Evolutionary conservation across 163 green algal species (phyloP).

Genomic region (Volvox carteri): DNA sequence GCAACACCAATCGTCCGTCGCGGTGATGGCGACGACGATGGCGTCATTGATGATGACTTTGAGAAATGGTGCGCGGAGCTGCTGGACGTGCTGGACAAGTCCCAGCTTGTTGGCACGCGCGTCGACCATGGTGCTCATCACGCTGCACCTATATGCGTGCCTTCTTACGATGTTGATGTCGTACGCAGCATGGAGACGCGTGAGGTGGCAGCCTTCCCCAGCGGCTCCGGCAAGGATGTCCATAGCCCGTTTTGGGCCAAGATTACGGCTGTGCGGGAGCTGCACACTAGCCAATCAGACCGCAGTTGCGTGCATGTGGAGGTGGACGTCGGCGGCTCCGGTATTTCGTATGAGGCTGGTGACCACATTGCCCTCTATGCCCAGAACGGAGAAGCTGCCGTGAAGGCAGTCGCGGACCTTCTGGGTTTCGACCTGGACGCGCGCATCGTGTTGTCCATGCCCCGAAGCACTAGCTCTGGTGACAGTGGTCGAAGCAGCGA

Average conservation of each 20-base stretch:
- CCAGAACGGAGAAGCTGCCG: conserved; percentile 83
- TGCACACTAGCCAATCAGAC: conserved; percentile 82
- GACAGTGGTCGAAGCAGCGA: neutral
- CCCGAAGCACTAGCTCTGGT: neutral
- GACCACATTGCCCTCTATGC: conserved; percentile 94
- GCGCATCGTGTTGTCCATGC: conserved; percentile 76
- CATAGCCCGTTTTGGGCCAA: conserved; percentile 73
- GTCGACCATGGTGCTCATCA: conserved; percentile 39
- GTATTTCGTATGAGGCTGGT: conserved; percentile 83
- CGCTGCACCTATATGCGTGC: conserved; percentile 9
- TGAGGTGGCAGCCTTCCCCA: conserved; percentile 24
- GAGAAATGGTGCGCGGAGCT: conserved; percentile 82
- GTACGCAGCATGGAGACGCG: conserved; percentile 48
- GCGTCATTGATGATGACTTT: conserved; percentile 94
- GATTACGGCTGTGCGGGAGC: conserved; percentile 80
- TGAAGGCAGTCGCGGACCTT: conserved; percentile 76
- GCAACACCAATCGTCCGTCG: conserved; percentile 60
- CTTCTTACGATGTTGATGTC: conserved; percentile 75
- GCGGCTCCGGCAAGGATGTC: conserved; percentile 63
- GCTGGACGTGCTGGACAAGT: conserved; percentile 72
- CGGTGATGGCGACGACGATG: conserved; percentile 92
- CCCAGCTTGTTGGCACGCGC: conserved; percentile 69
- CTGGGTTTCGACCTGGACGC: conserved; percentile 80
- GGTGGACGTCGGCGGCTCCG: conserved; percentile 81
- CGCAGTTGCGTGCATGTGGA: conserved; percentile 95